Evolutionary conservation across 1,284 basidiomycete genomes (phyloP), one percentile per base, ranked within the genome.

Genomic region (Erythrobasidium hasegawianum): DNA sequence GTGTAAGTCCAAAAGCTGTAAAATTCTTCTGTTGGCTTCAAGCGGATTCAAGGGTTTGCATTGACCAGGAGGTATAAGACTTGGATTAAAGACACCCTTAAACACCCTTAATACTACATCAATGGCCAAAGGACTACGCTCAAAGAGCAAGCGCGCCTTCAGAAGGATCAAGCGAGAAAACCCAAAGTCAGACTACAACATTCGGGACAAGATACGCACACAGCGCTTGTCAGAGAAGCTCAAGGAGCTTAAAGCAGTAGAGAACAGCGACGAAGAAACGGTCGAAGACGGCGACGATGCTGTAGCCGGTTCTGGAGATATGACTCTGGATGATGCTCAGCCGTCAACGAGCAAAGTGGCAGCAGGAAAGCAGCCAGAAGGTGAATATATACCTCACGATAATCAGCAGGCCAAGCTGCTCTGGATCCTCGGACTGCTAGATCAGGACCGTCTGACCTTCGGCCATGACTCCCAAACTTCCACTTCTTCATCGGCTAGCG

Each of bases 121-220:
- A 47, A 95, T 97, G 94, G 93, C 90, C 66, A 97, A 97, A 82
- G 93, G 90, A 47, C 84, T 88, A 58, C 85, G 93, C 75, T 90
- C 90, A 18, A 95, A 93, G 80, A 83, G 85, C 69, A 96, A 96
- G 79, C 87, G 91, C 59, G 81, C 85, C 38, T 89, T 86, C 75
- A 85, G 94, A 70, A 83, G 86, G 14, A 87, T 88, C 75, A 97
- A 96, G 80, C 87, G 95, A 68, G 83, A 86, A 75, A 82, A 85
- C 60, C 86, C 72, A 29, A 74, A 74, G 59, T 73, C 87, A 56
- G 85, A 89, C 71, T 97, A 92, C 77, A 89, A 90, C 60, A 89
- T 86, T 1, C 82, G 85, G 1, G 87, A 92, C 71, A 90, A 93
- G 13, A 89, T 89, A 26, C 86, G 94, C 41, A 81, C 94, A 18